These are phyloP conservation scores for Rhizopus microsporus DNA, from an alignment of 371 early-diverging fungal species.

Conservation along the genomic window DNA sequence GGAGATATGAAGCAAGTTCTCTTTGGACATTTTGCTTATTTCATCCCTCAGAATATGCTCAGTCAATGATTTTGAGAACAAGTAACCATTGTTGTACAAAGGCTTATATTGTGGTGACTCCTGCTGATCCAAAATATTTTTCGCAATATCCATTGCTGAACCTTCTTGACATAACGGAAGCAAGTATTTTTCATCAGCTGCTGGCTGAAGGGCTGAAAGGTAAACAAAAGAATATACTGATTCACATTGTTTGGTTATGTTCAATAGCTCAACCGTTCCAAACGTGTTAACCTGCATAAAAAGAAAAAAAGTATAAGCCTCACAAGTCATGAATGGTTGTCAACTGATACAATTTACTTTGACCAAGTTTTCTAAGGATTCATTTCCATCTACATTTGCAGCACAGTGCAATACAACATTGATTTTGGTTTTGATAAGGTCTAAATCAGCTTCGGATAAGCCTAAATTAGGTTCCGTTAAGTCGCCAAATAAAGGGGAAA, in stretches of 20 bases:
- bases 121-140: constrained; percentile 13
- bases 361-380: constrained; percentile 48
- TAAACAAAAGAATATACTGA: constrained; percentile 50
- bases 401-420: constrained; percentile 61
- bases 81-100: constrained; percentile 54
- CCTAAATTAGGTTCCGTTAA: constrained; percentile 51
- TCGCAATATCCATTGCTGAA: constrained; percentile 23
- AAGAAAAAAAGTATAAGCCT: constrained; percentile 1
- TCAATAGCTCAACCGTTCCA: constrained; percentile 55
- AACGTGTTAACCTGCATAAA: constrained; percentile 47
- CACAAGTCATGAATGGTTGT: not conserved
- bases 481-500: constrained; percentile 57
- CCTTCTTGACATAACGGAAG: constrained; percentile 49
- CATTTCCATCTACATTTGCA: constrained; percentile 58
- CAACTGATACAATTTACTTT: constrained; percentile 36
- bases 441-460: constrained; percentile 44
- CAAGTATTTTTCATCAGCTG: constrained; percentile 40
- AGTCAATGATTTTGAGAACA: constrained; percentile 58
- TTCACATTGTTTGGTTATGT: constrained; percentile 53
- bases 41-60: constrained; percentile 56
- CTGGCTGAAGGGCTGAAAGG: constrained; percentile 53
- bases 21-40: constrained; percentile 35
- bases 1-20: constrained; percentile 43
- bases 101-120: constrained; percentile 10
- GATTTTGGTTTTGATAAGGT: constrained; percentile 41